Conservation (phyloP, 1,139 yeast species). For the Scheffersomyces parashehatae region DNA sequence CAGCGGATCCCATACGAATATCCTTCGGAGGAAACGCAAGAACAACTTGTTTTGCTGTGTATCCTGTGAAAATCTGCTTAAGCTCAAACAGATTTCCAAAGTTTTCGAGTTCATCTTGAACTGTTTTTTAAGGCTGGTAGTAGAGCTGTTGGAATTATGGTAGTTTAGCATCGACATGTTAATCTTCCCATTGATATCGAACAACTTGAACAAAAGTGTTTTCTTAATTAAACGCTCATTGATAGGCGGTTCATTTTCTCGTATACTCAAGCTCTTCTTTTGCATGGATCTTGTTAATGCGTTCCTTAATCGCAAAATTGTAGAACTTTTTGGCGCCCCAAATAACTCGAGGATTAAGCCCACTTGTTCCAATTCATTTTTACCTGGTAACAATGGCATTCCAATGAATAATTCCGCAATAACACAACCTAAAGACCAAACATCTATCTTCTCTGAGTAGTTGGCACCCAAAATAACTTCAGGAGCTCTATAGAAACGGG, state of each 20-base stretch:
- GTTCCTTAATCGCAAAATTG: slow-evolving; percentile 10
- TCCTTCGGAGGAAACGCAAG: slow-evolving; percentile 34
- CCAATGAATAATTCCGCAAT: slow-evolving; percentile 22
- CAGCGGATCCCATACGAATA: slow-evolving; percentile 58
- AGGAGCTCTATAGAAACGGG: slow-evolving; percentile 69
- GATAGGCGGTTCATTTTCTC: slow-evolving; percentile 7
- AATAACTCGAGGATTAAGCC: slow-evolving; percentile 21
- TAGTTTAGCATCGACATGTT: slow-evolving; percentile 31
- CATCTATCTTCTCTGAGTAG: slow-evolving; percentile 53
- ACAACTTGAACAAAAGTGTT: slow-evolving; percentile 25
- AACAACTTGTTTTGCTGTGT: slow-evolving; percentile 17
- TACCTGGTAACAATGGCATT: slow-evolving; percentile 23
- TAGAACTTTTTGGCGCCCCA: slow-evolving; percentile 19
- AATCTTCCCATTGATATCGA: slow-evolving; percentile 42
- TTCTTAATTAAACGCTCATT: slow-evolving; percentile 11
- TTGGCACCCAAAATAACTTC: slow-evolving; percentile 82
- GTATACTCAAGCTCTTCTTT: slow-evolving; percentile 6
- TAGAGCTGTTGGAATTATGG: slow-evolving; percentile 15
- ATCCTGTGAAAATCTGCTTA: slow-evolving; percentile 25
- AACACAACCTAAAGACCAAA: slow-evolving; percentile 30
- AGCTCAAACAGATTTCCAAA: slow-evolving; percentile 46
- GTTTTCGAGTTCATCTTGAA: slow-evolving; percentile 30
- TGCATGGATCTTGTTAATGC: slow-evolving; percentile 4
- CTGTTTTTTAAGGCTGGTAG: slow-evolving; percentile 20
- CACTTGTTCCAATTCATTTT: slow-evolving; percentile 23